Percentiles rank a stretch among this genome's conserved stretches.
Evolutionary conservation across 176 grass and related monocot genomes (phyloP).

Genomic region (Oropetium thomaeum): DNA sequence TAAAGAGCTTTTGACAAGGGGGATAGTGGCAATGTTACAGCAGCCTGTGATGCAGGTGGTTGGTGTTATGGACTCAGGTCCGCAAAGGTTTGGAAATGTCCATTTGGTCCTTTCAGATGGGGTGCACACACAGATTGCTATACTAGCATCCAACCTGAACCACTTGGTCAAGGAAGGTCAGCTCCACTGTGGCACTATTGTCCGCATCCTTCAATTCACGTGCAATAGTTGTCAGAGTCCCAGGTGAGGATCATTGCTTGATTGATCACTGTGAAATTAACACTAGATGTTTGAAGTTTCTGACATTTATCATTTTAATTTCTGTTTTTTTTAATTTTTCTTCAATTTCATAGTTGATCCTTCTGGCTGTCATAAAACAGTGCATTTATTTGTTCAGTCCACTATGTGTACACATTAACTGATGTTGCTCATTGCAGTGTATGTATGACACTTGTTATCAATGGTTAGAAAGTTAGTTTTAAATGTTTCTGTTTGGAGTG

Average conservation of each 20-base stretch:
- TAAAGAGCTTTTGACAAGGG: not conserved
- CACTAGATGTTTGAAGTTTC: no score
- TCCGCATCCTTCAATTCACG: not conserved
- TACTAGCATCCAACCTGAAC: slow-evolving; percentile 45
- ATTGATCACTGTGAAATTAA: no score
- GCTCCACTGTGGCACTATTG: not conserved
- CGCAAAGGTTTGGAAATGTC: no score
- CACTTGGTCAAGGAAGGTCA: slow-evolving; percentile 36
- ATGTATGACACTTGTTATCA: no score
- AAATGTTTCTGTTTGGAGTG: no score
- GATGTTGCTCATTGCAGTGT: no score
- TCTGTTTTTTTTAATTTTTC: not conserved
- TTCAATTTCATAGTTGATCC: no score
- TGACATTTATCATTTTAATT: not conserved
- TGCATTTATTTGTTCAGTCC: no score
- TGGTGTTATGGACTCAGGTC: no score
- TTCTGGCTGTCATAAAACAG: no score
- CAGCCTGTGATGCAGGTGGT: slow-evolving; percentile 17
- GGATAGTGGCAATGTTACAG: not conserved
- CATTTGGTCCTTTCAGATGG: slow-evolving; percentile 7
- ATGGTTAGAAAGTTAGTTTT: no score
- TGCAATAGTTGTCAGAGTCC: not conserved
- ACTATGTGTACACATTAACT: no score
- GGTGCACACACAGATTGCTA: slow-evolving; percentile 37
- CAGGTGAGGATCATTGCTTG: not conserved